These are phyloP conservation scores for Didymella keratinophila DNA, from an alignment of 2,329 filamentous ascomycete genomes.

Conservation along the genomic window DNA sequence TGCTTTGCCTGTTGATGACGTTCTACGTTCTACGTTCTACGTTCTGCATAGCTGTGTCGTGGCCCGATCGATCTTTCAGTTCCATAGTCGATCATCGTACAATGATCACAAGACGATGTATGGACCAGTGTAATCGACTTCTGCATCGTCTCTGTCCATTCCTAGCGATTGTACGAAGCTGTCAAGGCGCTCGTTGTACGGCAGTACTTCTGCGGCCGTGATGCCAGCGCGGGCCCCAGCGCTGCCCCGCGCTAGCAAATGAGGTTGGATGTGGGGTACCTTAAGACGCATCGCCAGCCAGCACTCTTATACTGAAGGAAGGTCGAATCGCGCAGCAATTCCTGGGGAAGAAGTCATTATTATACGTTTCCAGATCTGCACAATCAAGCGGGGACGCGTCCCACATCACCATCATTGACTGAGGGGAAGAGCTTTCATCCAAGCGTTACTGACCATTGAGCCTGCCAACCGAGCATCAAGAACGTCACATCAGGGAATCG, in stretches of 20 bases:
- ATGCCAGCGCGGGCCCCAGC: constrained; percentile 5
- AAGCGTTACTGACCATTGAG: not conserved
- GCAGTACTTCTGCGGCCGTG: constrained; percentile 13
- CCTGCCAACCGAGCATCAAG: not conserved
- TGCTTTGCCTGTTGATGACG: not conserved
- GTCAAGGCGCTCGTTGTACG: constrained; percentile 4
- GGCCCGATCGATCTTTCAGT: too few relatives aligned
- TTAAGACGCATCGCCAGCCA: constrained; percentile 8
- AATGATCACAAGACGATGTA: not conserved
- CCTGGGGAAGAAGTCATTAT: constrained; percentile 7
- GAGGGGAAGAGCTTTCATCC: constrained; percentile 11
- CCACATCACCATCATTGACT: not conserved
- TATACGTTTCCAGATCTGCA: not conserved
- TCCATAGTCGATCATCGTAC: not conserved
- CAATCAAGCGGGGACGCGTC: not conserved
- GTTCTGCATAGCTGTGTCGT: too few relatives aligned
- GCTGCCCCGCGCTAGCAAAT: constrained; percentile 30
- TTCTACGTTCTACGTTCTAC: not conserved
- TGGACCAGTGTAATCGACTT: not conserved
- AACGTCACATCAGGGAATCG: constrained; percentile 5
- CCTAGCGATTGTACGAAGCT: constrained; percentile 9
- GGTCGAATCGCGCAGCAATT: constrained; percentile 15
- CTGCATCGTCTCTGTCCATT: not conserved
- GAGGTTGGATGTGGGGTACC: constrained; percentile 29
- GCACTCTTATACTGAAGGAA: constrained; percentile 14